A percentile compares a stretch with the other conserved stretches of the same genome.
These are phyloP conservation scores for Phytopythium boreale DNA, from an alignment of 352 stramenopile species.

Conservation along the genomic window DNA sequence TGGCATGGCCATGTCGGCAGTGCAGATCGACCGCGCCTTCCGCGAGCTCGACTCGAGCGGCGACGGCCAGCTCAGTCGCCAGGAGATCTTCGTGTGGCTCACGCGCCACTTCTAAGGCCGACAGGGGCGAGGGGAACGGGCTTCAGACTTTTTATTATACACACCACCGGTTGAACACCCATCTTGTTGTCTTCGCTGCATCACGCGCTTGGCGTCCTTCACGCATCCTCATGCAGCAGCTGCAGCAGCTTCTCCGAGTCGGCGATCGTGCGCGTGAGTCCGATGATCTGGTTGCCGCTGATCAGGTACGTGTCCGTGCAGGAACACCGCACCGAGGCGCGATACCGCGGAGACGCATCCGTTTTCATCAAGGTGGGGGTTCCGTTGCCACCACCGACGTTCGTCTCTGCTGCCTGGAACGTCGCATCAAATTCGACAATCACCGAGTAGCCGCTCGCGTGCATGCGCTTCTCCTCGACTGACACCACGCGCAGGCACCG, in stretches of 20 bases:
- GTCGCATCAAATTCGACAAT: slow-evolving; percentile 75
- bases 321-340: slow-evolving; percentile 46
- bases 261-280: slow-evolving; percentile 73
- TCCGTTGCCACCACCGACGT: slow-evolving; percentile 1
- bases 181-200: not conserved
- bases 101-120: slow-evolving; percentile 34
- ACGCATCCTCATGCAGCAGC: slow-evolving; percentile 49
- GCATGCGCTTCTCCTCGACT: slow-evolving; percentile 59
- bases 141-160: not conserved
- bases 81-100: slow-evolving; percentile 60
- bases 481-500: slow-evolving; percentile 54
- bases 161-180: too few relatives aligned
- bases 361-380: not conserved
- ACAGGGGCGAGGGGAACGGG: not conserved
- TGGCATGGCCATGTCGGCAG: slow-evolving; percentile 55
- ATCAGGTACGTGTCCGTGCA: slow-evolving; percentile 81
- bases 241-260: slow-evolving; percentile 78
- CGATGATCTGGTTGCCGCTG: slow-evolving; percentile 68
- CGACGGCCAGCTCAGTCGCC: slow-evolving; percentile 54
- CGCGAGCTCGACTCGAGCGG: slow-evolving; percentile 56
- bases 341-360: not conserved
- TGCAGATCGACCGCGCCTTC: slow-evolving; percentile 57
- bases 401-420: slow-evolving; percentile 40
- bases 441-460: slow-evolving; percentile 71
- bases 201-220: slow-evolving; percentile 13